Evolutionary conservation across 2,329 filamentous ascomycete species (phyloP).

Genomic region (Aureobasidium musti): DNA sequence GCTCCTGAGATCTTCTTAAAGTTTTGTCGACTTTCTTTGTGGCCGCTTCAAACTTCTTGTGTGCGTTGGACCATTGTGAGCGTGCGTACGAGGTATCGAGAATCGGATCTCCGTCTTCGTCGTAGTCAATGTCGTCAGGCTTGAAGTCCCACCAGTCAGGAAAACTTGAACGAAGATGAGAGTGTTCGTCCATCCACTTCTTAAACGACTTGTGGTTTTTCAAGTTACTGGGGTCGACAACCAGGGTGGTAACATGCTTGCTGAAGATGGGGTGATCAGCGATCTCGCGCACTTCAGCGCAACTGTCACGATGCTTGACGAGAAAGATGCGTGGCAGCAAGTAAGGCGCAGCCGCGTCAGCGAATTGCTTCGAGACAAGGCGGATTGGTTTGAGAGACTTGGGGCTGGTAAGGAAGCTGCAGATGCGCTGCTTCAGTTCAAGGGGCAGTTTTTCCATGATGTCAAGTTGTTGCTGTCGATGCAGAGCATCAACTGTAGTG

Average conservation of each 20-base stretch:
- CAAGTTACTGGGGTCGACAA: not conserved
- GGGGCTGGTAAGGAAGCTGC: constrained; percentile 8
- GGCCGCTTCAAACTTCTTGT: not conserved
- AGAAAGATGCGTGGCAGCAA: constrained; percentile 19
- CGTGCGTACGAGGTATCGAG: not conserved
- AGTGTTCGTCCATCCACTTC: not conserved
- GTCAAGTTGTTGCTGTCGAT: no score
- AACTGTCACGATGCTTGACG: constrained; percentile 1
- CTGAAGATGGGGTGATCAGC: not conserved
- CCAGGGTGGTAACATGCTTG: constrained; percentile 13
- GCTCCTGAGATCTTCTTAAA: not conserved
- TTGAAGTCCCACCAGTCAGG: constrained; percentile 9
- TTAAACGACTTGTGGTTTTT: not conserved
- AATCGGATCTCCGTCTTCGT: not conserved
- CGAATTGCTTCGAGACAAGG: not conserved
- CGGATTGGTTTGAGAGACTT: not conserved
- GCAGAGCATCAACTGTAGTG: not conserved
- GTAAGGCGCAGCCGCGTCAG: not conserved
- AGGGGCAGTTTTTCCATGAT: constrained; percentile 16
- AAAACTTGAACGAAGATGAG: not conserved
- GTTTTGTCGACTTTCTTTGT: not conserved
- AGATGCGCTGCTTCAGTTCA: constrained; percentile 19
- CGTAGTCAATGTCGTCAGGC: not conserved
- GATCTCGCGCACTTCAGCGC: constrained; percentile 2
- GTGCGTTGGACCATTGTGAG: not conserved